Evolutionary conservation across 2,329 filamentous ascomycete genomes (phyloP), one percentile per base, ranked within the genome.

Genomic region (Fusarium sarcochroum): DNA sequence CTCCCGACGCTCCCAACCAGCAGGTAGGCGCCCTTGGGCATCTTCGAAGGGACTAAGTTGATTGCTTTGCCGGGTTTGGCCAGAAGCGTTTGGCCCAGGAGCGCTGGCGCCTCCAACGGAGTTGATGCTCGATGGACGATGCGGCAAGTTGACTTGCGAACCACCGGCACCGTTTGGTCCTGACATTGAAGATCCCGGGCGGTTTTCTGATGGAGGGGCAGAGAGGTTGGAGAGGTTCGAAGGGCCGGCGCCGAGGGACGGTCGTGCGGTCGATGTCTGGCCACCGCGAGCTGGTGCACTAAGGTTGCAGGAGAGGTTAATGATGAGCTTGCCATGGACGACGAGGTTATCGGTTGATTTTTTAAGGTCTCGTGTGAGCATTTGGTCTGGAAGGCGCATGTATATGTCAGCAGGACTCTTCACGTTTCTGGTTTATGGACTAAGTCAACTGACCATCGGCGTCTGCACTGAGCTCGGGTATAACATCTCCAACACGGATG

Each of bases 341-440:
- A 98, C 94, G 48, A 99, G 89, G 78, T 98, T 98, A 79, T 99
- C 96, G 63, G 94, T 98, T 7, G 96, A 98, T 81, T 98, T 98
- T 79, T 98, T 98, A 34, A 99, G 86, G 79, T 99, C 96, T 71
- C 94, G 87, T 50, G 96, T 98, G 77, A 99, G 92, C 95, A 98
- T 99, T 82, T 98, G 94, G 89, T 98, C 87, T 98, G 34, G 45
- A 44, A 32, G 49, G 58, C 42, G 40, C 48, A 37, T 49, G 23
- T 21, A 25, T 52, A 53, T 45, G 64, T 74, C 58, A 77, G 72
- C 67, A 64, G 62, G 72, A 63, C 71, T 73, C 79, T 75, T 69
- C 66, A 73, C 58, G 56, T 59, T 49, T 66, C 46, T 47, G 25
- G 50, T 49, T 42, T 41, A 35, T 49, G 51, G 38, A 25, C 56